Percentiles rank a stretch among this genome's conserved stretches.
Evolutionary conservation across 192 early-diverging fungal species (phyloP).

Genomic region (Gamsiella multidivaricata): DNA sequence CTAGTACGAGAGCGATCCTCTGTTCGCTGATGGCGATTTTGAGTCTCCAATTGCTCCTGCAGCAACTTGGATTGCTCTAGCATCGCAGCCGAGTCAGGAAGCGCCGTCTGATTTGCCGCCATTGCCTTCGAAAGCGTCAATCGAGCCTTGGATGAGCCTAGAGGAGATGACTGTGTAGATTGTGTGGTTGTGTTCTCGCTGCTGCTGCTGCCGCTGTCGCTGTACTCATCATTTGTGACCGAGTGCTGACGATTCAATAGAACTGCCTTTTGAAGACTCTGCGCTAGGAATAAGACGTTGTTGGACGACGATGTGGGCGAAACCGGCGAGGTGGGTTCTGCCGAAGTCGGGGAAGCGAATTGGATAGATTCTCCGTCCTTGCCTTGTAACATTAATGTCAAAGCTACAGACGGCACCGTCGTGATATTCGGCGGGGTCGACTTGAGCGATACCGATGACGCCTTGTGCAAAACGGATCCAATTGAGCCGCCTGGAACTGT

Average conservation of each 20-base stretch:
- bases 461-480: conserved; percentile 15
- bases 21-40: neutral
- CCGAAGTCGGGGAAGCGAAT: conserved; percentile 6
- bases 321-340: neutral
- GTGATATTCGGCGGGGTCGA: neutral
- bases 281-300: conserved; percentile 23
- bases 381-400: neutral
- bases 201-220: neutral
- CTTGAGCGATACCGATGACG: conserved; percentile 16
- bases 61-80: conserved; percentile 12
- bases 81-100: conserved; percentile 37
- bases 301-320: neutral
- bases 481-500: neutral
- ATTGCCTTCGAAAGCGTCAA: conserved; percentile 25
- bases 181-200: neutral
- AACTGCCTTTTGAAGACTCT: conserved; percentile 34
- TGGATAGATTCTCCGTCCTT: conserved; percentile 11
- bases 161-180: neutral
- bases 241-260: neutral
- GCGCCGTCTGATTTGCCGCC: conserved; percentile 22
- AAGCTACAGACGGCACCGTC: neutral
- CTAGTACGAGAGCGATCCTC: conserved; percentile 7
- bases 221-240: neutral
- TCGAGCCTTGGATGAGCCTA: neutral
- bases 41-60: conserved; percentile 3